Percentiles rank a stretch among this genome's conserved stretches.
Evolutionary conservation across 2,329 filamentous ascomycete genomes (phyloP).

Genomic region (Neopestalotiopsis sp.): DNA sequence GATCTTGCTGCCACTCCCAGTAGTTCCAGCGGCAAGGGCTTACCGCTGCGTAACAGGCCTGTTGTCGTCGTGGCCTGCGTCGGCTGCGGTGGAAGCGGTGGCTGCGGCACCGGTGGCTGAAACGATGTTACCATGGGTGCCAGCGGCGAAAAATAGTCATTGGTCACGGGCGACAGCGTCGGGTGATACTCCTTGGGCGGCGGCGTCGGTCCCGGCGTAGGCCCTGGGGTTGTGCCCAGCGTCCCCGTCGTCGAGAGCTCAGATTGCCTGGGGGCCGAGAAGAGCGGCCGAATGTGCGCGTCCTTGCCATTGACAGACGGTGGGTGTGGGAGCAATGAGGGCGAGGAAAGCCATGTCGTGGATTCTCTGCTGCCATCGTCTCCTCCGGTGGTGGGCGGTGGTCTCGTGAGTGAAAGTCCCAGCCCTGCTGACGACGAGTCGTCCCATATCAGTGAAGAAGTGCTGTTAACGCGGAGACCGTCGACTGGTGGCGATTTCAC

Average conservation of each 20-base stretch:
- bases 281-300: constrained; percentile 5
- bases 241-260: neutral
- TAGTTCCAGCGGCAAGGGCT: neutral
- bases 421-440: neutral
- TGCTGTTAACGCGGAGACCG: neutral
- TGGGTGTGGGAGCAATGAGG: constrained; percentile 14
- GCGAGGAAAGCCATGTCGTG: neutral
- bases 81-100: neutral
- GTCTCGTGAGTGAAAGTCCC: neutral
- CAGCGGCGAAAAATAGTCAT: constrained; percentile 11
- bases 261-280: neutral
- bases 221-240: neutral
- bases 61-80: neutral
- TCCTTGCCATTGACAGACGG: neutral
- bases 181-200: constrained; percentile 12
- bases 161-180: constrained; percentile 8
- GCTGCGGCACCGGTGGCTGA: neutral
- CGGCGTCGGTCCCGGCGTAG: constrained; percentile 3
- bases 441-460: neutral
- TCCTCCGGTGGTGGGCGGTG: neutral
- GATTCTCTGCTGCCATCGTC: constrained; percentile 4
- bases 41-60: constrained; percentile 1
- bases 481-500: neutral
- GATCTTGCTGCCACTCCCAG: neutral
- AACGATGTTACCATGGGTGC: neutral